Percentiles rank a stretch among this genome's conserved stretches.
These are phyloP conservation scores for Heterobasidion parviporum DNA, from an alignment of 1,284 basidiomycete genomes.

Conservation along the genomic window DNA sequence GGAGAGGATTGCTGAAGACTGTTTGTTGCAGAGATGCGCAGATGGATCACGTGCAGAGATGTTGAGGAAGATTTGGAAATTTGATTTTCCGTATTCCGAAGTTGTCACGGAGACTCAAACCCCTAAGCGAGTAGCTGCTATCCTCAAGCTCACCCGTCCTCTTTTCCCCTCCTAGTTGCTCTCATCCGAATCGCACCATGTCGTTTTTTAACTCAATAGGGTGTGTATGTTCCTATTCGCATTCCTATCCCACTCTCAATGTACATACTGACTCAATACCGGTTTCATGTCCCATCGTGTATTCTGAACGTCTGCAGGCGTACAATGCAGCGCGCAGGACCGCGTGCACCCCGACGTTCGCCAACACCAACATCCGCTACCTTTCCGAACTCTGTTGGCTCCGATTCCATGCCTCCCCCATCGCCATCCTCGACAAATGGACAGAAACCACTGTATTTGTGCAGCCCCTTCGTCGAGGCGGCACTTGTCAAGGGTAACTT, in stretches of 20 bases:
- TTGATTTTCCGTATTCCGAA: not conserved
- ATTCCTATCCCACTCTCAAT: not conserved
- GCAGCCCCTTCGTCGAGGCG: slow-evolving; percentile 92
- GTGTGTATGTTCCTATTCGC: slow-evolving; percentile 23
- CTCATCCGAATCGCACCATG: slow-evolving; percentile 29
- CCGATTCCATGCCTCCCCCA: slow-evolving; percentile 30
- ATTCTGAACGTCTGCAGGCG: slow-evolving; percentile 33
- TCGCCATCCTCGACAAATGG: slow-evolving; percentile 28
- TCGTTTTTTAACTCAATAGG: slow-evolving; percentile 76
- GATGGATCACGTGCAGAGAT: not conserved
- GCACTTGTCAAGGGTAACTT: slow-evolving; percentile 98
- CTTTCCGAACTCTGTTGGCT: slow-evolving; percentile 29
- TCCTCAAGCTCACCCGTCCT: not conserved
- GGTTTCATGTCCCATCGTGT: not conserved
- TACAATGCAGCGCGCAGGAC: slow-evolving; percentile 56
- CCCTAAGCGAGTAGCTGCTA: not conserved
- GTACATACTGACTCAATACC: not conserved
- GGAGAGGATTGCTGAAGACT: too few species aligned
- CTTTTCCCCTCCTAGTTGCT: not conserved
- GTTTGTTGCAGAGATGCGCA: too few species aligned
- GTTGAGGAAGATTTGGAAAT: not conserved
- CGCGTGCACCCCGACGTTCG: slow-evolving; percentile 54
- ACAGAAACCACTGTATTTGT: slow-evolving; percentile 78
- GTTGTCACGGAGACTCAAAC: not conserved
- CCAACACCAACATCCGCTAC: slow-evolving; percentile 64